Conservation (phyloP, 2,329 filamentous ascomycete species). For the Lasiodiplodia hormozganensis region DNA sequence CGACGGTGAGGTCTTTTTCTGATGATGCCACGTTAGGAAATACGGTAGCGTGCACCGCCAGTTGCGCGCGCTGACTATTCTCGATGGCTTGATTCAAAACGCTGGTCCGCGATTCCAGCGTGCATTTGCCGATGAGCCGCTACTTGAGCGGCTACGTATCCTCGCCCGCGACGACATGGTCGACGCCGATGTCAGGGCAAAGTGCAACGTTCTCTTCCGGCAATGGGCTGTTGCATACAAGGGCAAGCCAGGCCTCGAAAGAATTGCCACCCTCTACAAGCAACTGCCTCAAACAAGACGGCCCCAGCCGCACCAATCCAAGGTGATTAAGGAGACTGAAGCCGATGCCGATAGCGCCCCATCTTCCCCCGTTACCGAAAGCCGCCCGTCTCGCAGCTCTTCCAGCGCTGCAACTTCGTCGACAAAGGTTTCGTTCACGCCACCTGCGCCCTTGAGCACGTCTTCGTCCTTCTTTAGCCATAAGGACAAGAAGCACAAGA, state of each 20-base stretch:
- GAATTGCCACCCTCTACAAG: slow-evolving; percentile 79
- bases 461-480: slow-evolving; percentile 43
- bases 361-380: slow-evolving; percentile 17
- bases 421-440: slow-evolving; percentile 19
- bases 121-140: slow-evolving; percentile 85
- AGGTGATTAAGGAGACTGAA: slow-evolving; percentile 81
- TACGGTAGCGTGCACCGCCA: slow-evolving; percentile 96
- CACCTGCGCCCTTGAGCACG: slow-evolving; percentile 20
- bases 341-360: slow-evolving; percentile 71
- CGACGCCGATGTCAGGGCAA: slow-evolving; percentile 83
- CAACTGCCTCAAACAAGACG: slow-evolving; percentile 69
- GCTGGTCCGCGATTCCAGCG: slow-evolving; percentile 87
- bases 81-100: slow-evolving; percentile 95
- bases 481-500: slow-evolving; percentile 62
- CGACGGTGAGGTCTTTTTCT: background rate
- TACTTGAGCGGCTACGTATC: slow-evolving; percentile 88
- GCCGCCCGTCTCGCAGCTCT: slow-evolving; percentile 28
- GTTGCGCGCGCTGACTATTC: slow-evolving; percentile 82
- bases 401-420: slow-evolving; percentile 23
- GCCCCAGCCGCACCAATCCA: slow-evolving; percentile 74
- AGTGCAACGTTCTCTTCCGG: slow-evolving; percentile 85
- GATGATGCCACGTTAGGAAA: slow-evolving; percentile 63
- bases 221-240: slow-evolving; percentile 88
- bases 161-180: slow-evolving; percentile 85
- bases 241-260: slow-evolving; percentile 77